phyloP scores from a whole-genome alignment of 345 rosid genomes.

The Cochlearia excelsa region DNA sequence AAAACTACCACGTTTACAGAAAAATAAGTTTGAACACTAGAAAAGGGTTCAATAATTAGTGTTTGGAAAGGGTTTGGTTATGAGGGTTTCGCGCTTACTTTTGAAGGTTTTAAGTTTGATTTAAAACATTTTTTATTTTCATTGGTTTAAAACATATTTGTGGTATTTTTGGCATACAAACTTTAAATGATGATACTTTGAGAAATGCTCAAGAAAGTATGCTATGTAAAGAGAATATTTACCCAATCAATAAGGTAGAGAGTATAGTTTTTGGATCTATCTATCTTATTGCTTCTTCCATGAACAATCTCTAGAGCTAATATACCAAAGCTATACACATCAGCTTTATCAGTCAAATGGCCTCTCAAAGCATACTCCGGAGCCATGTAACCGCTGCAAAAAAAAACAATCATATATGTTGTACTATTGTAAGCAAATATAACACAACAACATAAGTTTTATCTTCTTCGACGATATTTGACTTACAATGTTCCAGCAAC shows the following conservation, averaged over 20 bases:
- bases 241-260: constrained; percentile 45
- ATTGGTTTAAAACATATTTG: no score
- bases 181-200: neutral
- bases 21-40: no score
- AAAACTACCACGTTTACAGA: no score
- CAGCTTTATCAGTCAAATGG: constrained; percentile 38
- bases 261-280: constrained; percentile 10
- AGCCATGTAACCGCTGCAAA: constrained; percentile 45
- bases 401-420: neutral
- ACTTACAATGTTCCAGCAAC: constrained; percentile 46
- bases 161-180: no score
- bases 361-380: constrained; percentile 48
- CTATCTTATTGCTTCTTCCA: constrained; percentile 38
- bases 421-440: no score
- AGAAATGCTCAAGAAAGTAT: no score
- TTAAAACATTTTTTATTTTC: no score
- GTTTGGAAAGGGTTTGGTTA: no score
- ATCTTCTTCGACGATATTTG: neutral
- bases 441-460: no score
- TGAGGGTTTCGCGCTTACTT: no score
- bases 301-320: constrained; percentile 42
- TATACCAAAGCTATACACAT: constrained; percentile 45
- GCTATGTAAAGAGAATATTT: neutral
- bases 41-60: no score
- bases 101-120: no score